phyloP scores from a whole-genome alignment of 1,284 basidiomycete species.

The Fomitopsis pinicola region DNA sequence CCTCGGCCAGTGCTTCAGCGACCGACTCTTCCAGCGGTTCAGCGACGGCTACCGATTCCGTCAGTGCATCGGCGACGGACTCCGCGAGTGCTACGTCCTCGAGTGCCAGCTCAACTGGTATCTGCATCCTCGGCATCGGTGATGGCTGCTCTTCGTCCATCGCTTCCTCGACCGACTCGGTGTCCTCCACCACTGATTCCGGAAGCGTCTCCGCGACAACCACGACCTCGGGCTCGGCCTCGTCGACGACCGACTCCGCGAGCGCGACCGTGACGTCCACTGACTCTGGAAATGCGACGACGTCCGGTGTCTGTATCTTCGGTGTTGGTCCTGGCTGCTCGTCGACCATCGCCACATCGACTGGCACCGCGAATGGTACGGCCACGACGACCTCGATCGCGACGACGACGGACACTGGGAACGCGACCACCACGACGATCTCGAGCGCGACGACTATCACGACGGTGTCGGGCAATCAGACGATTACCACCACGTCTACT shows the following conservation, averaged over 20 bases:
- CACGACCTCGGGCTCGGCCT: not conserved
- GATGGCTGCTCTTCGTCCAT: not conserved
- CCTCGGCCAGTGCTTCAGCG: too few species aligned
- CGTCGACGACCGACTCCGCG: conserved; percentile 1
- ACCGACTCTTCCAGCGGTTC: not conserved
- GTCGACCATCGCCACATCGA: not conserved
- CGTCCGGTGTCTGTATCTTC: not conserved
- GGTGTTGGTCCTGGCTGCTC: not conserved
- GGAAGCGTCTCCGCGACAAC: not conserved
- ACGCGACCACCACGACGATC: not conserved
- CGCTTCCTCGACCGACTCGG: not conserved
- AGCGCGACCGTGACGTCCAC: not conserved
- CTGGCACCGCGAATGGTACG: not conserved
- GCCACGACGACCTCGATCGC: not conserved
- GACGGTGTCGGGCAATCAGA: not conserved
- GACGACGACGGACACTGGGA: not conserved
- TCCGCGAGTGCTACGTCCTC: not conserved
- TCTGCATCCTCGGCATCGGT: not conserved
- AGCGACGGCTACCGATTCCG: not conserved
- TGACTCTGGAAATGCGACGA: not conserved
- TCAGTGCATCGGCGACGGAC: conserved; percentile 3
- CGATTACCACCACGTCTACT: not conserved
- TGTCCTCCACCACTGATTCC: not conserved
- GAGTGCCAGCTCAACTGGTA: not conserved
- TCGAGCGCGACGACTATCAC: conserved; percentile 2